Conservation (phyloP, 164 flowering plant genomes). For the Piper betle region DNA sequence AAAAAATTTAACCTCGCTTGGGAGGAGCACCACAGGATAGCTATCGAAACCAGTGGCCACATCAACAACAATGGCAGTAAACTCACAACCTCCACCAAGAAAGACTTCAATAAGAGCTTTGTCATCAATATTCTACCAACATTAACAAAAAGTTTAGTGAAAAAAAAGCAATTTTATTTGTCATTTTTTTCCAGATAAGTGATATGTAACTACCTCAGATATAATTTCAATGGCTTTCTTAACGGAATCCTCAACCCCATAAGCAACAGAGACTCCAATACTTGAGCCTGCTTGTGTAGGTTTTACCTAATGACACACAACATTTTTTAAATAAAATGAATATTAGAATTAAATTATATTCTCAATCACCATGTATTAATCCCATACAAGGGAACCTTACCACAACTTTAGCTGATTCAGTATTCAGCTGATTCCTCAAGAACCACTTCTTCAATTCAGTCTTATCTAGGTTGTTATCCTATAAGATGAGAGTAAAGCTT, state of each 20-base stretch:
- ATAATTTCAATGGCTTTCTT: constrained; percentile 51
- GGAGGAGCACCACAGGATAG: constrained; percentile 67
- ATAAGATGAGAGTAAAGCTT: background rate
- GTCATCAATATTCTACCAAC: constrained; percentile 64
- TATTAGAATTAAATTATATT: background rate
- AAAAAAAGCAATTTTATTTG: too few species aligned
- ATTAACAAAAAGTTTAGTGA: background rate
- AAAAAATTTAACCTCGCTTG: constrained; percentile 46
- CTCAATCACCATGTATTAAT: background rate
- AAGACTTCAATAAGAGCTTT: constrained; percentile 69
- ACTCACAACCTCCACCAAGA: constrained; percentile 78
- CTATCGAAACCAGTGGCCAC: constrained; percentile 57
- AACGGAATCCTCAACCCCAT: constrained; percentile 68
- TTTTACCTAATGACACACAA: constrained; percentile 42
- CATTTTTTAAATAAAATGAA: background rate
- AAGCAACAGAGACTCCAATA: constrained; percentile 79
- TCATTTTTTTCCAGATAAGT: background rate
- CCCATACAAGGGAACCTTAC: constrained; percentile 23
- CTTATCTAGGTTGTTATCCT: constrained; percentile 39
- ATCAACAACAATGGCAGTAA: constrained; percentile 87
- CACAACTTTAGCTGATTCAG: constrained; percentile 68
- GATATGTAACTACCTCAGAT: constrained; percentile 34
- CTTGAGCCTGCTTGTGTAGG: constrained; percentile 88
- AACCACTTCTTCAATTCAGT: constrained; percentile 56
- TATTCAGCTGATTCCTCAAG: constrained; percentile 43